Conservation (phyloP, 345 rosid species). For the Barbarea vulgaris region DNA sequence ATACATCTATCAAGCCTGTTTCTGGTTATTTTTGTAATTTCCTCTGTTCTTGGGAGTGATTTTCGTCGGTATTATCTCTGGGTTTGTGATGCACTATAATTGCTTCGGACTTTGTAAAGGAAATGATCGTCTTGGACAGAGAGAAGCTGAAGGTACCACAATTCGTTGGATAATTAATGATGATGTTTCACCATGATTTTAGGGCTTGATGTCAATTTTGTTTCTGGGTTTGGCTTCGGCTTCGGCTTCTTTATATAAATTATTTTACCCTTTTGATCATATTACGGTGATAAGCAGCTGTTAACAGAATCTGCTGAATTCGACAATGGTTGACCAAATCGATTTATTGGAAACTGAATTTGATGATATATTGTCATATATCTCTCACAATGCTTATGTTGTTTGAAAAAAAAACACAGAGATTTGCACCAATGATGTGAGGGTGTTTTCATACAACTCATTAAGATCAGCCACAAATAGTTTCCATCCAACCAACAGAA, state of each 20-base stretch:
- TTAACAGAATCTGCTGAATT: background rate
- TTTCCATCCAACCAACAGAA: constrained; percentile 67
- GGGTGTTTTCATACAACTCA: constrained; percentile 70
- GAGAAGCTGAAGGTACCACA: constrained; percentile 51
- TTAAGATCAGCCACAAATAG: constrained; percentile 71
- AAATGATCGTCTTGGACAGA: constrained; percentile 32
- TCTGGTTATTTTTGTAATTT: background rate
- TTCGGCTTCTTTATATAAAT: background rate
- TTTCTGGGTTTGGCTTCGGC: background rate
- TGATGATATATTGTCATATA: background rate
- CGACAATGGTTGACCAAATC: constrained; percentile 12
- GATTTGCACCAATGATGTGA: constrained; percentile 65
- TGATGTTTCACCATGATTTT: background rate
- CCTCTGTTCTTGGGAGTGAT: constrained; percentile 20
- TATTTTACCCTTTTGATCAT: background rate
- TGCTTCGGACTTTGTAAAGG: constrained; percentile 61
- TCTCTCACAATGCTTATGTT: constrained; percentile 27
- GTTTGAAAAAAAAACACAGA: constrained; percentile 45
- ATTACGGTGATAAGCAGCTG: background rate
- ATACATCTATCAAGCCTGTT: background rate
- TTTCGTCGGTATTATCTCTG: background rate
- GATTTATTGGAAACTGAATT: constrained; percentile 4
- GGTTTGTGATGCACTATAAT: constrained; percentile 53
- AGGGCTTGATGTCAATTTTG: background rate
- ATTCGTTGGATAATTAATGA: background rate